Conservation (phyloP, 352 stramenopile genomes). For the Globisporangium canariense region DNA sequence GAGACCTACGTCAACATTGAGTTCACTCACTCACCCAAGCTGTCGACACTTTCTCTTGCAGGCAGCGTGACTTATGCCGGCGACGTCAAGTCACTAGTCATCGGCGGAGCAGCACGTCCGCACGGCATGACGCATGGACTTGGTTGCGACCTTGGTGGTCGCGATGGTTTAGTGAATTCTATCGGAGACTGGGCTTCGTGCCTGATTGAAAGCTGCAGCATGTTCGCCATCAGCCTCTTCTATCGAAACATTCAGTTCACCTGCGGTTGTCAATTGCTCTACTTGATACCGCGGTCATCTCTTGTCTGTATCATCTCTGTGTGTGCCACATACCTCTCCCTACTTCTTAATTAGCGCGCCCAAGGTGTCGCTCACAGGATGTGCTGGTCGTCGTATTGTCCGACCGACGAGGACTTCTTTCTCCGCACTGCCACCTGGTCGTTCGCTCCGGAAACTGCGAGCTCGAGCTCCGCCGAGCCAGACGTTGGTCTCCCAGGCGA, state of each 20-base stretch:
- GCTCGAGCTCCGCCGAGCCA: constrained; percentile 5
- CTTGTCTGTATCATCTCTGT: neutral
- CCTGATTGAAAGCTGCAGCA: neutral
- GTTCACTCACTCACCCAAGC: neutral
- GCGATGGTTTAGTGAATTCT: no score
- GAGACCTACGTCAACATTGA: neutral
- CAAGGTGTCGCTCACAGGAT: constrained; percentile 8
- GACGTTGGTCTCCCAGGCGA: neutral
- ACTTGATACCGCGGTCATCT: neutral
- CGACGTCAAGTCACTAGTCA: neutral
- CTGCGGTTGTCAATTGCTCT: constrained; percentile 33
- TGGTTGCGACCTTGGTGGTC: no score
- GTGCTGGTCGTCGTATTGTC: constrained; percentile 19
- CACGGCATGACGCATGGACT: no score
- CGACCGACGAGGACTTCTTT: constrained; percentile 17
- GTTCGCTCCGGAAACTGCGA: neutral
- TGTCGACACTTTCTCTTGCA: neutral
- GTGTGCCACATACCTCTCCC: neutral
- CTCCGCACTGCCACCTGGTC: constrained; percentile 8
- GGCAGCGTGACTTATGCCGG: neutral
- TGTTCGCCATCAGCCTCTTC: neutral
- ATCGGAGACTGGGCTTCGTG: neutral
- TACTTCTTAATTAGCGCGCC: no score
- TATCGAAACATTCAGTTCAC: constrained; percentile 6
- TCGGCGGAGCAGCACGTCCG: neutral